These are phyloP conservation scores for Mortierella sp. DNA, from an alignment of 371 early-diverging fungal genomes.

Conservation along the genomic window DNA sequence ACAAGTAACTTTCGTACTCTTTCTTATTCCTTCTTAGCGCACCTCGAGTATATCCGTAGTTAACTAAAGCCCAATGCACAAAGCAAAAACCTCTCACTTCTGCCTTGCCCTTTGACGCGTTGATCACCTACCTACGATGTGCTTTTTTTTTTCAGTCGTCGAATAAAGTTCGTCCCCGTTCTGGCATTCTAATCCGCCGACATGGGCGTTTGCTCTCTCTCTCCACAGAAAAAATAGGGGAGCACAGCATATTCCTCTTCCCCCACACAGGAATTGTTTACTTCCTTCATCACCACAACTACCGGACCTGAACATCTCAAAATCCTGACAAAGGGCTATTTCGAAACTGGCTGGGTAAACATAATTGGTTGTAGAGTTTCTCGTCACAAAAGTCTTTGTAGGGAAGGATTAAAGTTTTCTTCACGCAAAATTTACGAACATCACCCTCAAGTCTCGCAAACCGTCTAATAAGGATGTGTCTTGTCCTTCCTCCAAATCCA, in stretches of 20 bases:
- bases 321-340: not conserved
- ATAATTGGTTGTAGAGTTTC: too few species aligned
- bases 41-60: not conserved
- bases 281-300: not conserved
- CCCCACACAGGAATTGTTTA: not conserved
- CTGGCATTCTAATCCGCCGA: not conserved
- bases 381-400: too few species aligned
- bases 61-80: not conserved
- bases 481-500: too few species aligned
- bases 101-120: not conserved
- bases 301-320: not conserved
- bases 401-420: too few species aligned
- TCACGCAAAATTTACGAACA: too few species aligned
- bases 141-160: not conserved
- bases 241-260: not conserved
- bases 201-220: not conserved
- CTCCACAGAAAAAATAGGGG: not conserved
- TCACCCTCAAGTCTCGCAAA: too few species aligned
- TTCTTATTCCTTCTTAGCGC: too few species aligned
- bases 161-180: not conserved
- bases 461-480: too few species aligned
- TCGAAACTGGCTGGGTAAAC: too few species aligned
- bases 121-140: not conserved
- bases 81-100: not conserved
- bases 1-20: slow-evolving; percentile 3